Percentiles rank a stretch among this genome's conserved stretches.
Evolutionary conservation across 768 basidiomycete genomes (phyloP).

Genomic region (Panus rudis): DNA sequence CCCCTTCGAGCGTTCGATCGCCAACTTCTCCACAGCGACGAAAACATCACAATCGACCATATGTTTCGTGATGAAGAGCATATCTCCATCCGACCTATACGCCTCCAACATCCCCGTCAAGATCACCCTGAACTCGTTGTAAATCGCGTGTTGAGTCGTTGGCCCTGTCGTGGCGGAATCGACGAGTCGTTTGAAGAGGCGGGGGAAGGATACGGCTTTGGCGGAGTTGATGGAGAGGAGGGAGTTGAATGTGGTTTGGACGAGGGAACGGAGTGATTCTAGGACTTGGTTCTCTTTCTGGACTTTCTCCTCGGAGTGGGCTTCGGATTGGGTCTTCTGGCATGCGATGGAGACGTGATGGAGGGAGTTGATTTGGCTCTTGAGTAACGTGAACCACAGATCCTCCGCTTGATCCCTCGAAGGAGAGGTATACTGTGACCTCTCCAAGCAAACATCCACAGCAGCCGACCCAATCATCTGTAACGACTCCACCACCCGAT

Average conservation of each 20-base stretch:
- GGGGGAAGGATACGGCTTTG: conserved; percentile 75
- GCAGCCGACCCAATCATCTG: conserved; percentile 54
- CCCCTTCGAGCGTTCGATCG: conserved; percentile 50
- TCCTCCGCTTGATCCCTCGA: conserved; percentile 58
- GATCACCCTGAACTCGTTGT: conserved; percentile 87
- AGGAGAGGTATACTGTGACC: conserved; percentile 39
- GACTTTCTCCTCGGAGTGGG: not conserved
- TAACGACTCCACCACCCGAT: conserved; percentile 40
- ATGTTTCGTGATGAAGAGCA: conserved; percentile 77
- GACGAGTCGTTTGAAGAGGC: conserved; percentile 86
- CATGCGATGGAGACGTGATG: conserved; percentile 54
- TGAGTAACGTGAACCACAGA: conserved; percentile 83
- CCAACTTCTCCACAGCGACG: conserved; percentile 54
- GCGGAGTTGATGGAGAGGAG: conserved; percentile 65
- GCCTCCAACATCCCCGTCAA: conserved; percentile 94
- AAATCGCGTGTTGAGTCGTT: conserved; percentile 55
- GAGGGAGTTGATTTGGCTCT: conserved; percentile 73
- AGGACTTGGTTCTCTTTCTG: conserved; percentile 31
- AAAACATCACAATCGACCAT: conserved; percentile 80
- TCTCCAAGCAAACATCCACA: conserved; percentile 62
- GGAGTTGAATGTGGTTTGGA: conserved; percentile 78
- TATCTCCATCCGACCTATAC: conserved; percentile 87
- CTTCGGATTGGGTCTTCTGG: conserved; percentile 5
- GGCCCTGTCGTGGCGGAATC: conserved; percentile 51
- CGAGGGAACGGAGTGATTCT: conserved; percentile 56